A percentile compares a stretch with the other conserved stretches of the same genome.
These are phyloP conservation scores for Nitzschia sp. DNA, from an alignment of 108 stramenopile species.

Conservation along the genomic window DNA sequence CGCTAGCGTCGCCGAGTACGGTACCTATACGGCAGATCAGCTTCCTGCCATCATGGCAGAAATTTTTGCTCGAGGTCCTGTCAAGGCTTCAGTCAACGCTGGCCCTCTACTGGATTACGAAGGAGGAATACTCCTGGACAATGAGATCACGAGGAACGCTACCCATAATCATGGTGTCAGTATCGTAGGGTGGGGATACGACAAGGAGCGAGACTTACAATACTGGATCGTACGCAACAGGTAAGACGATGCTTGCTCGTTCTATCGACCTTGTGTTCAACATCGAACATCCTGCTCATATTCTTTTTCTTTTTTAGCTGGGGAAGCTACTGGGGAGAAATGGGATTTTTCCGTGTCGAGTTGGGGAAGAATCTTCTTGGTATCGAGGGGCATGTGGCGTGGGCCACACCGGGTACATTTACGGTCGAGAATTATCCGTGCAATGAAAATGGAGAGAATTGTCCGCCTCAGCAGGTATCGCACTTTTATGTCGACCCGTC, in stretches of 20 bases:
- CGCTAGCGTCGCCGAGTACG: constrained; percentile 90
- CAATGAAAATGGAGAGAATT: constrained; percentile 66
- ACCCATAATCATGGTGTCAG: constrained; percentile 68
- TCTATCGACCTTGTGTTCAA: no score
- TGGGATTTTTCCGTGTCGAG: constrained; percentile 65
- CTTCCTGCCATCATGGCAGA: constrained; percentile 82
- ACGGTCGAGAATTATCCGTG: constrained; percentile 76
- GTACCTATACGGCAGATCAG: constrained; percentile 56
- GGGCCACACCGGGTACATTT: constrained; percentile 77
- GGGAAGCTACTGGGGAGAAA: constrained; percentile 63
- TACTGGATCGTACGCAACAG: constrained; percentile 93
- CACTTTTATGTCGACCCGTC: constrained; percentile 45
- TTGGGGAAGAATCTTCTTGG: constrained; percentile 72
- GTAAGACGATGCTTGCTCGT: no score
- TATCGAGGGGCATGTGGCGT: constrained; percentile 72
- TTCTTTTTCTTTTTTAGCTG: no score
- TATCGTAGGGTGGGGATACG: constrained; percentile 86
- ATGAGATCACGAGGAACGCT: constrained; percentile 31
- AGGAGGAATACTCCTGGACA: constrained; percentile 59
- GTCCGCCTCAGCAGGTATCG: constrained; percentile 16
- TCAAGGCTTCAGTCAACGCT: constrained; percentile 85
- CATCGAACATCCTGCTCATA: no score
- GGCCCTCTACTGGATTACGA: constrained; percentile 55
- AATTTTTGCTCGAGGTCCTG: constrained; percentile 89
- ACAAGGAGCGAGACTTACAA: constrained; percentile 32